These are phyloP conservation scores for Guadua angustifolia DNA, from an alignment of 176 grass and related monocot genomes.

Conservation along the genomic window DNA sequence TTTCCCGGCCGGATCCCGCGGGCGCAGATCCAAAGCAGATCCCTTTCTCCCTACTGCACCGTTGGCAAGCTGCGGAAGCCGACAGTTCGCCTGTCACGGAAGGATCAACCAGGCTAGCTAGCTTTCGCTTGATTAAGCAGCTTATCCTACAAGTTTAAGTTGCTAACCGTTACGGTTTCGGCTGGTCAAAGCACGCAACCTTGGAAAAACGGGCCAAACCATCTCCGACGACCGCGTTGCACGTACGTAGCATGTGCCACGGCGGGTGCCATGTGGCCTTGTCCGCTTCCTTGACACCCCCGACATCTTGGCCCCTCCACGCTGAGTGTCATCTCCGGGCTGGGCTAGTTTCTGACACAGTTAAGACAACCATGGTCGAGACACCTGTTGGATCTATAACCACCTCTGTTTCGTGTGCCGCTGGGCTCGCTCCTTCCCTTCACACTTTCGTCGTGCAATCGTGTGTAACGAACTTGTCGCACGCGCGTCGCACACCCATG, in stretches of 20 bases:
- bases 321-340: too few relatives aligned
- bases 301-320: too few relatives aligned
- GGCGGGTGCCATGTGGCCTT: conserved; percentile 4
- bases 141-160: too few relatives aligned
- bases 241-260: background rate
- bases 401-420: background rate
- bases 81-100: background rate
- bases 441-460: too few relatives aligned
- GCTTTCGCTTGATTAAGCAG: background rate
- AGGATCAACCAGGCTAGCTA: background rate
- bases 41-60: background rate
- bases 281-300: background rate
- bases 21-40: background rate
- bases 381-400: background rate
- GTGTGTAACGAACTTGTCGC: too few relatives aligned
- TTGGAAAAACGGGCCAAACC: background rate
- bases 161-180: too few relatives aligned
- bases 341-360: too few relatives aligned
- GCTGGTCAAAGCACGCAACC: background rate
- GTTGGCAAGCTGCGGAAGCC: background rate
- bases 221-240: background rate
- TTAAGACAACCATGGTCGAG: too few relatives aligned
- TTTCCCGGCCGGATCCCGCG: background rate
- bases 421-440: background rate
- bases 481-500: too few relatives aligned